Percentiles rank a stretch among this genome's conserved stretches.
These are phyloP conservation scores for Zygotorulaspora sp. DNA, from an alignment of 805 yeast species.

Conservation along the genomic window DNA sequence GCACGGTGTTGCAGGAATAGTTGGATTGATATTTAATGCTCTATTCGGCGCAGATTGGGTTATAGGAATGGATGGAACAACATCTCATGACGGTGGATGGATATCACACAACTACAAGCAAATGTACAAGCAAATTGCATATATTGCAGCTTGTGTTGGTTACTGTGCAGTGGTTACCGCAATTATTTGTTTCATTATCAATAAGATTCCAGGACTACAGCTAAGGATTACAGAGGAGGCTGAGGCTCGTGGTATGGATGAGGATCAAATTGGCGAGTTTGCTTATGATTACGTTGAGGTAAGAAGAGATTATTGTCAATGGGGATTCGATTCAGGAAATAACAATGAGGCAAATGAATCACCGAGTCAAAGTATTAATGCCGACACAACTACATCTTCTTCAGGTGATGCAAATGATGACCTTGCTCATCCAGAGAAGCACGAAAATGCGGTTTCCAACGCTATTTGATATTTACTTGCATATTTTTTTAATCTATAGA, in stretches of 20 bases:
- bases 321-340: conserved; percentile 35
- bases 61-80: conserved; percentile 82
- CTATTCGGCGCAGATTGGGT: conserved; percentile 84
- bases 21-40: conserved; percentile 86
- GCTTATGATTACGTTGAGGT: conserved; percentile 99
- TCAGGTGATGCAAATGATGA: conserved; percentile 8
- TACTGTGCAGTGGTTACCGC: conserved; percentile 75
- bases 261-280: conserved; percentile 95
- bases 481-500: too few relatives aligned
- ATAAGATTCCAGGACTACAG: conserved; percentile 76
- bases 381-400: conserved; percentile 8
- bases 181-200: conserved; percentile 64
- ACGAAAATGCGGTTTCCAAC: not conserved
- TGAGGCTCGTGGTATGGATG: conserved; percentile 88
- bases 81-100: conserved; percentile 91
- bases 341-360: conserved; percentile 5
- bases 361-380: conserved; percentile 3
- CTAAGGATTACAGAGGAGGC: conserved; percentile 79
- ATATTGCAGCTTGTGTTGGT: conserved; percentile 67
- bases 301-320: conserved; percentile 74
- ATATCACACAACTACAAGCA: conserved; percentile 85
- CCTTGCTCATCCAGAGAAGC: conserved; percentile 4
- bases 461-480: too few relatives aligned
- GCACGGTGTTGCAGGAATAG: conserved; percentile 94
- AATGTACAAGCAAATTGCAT: conserved; percentile 84